Evolutionary conservation across 768 basidiomycete species (phyloP), one percentile per base, ranked within the genome.

Genomic region (Podaxis mareebaensis): DNA sequence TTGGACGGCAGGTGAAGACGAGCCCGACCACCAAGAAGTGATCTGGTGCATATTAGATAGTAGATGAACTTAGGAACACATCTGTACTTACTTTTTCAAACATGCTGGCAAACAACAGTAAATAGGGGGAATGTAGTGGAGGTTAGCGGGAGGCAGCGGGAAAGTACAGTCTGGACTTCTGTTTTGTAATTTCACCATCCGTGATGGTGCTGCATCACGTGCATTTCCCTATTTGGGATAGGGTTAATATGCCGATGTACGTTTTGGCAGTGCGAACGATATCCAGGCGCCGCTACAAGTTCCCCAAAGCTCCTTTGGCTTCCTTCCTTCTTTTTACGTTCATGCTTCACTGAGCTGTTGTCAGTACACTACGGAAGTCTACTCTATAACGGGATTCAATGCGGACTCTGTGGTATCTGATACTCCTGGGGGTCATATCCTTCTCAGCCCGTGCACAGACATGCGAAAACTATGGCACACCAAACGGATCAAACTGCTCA

Each of bases 381-480:
- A 26, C 38, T 52, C 12, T 48, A 33, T 22, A n/a, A n/a, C 33
- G 38, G 10, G n/a, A 48, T 10, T 8, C 17, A 49, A 63, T 63
- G 61, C 46, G 54, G 46, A 33, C 54, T 38, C 4, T 57, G 30
- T 52, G 61, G 61, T 26, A 22, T 38, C 33, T 39, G 8, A 38
- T 60, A 36, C 4, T 44, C 36, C 66, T 72, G 53, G 61, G 75
- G 33, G 66, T 66, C 48, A 22, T 17, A 53, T 71, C 48, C 51
- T 13, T 48, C 36, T 42, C 60, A 26, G 72, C 64, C 28, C 60
- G 58, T 36, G 80, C 75, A 1, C 81, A 82, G 67, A 74, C 78
- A 60, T 95, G 93, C 76, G 81, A 85, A 62, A 93, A 95, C 70
- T 90, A 86, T 69, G 92, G 90, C 33, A 69, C 78, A 3, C 67